Evolutionary conservation across 352 stramenopile species (phyloP).

Genomic region (Peronospora farinosa): DNA sequence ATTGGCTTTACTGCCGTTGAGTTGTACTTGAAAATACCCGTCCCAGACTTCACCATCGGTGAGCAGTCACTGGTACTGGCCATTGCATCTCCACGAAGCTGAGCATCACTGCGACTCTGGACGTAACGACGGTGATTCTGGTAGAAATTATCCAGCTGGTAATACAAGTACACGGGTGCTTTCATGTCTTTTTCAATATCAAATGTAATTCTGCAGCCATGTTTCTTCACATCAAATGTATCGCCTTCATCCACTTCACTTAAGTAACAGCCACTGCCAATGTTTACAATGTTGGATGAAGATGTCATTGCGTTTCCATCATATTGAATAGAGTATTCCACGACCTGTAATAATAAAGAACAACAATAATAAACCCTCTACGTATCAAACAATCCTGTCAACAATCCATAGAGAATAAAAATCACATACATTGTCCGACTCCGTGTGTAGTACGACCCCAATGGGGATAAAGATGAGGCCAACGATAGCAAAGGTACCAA

Average conservation of each 20-base stretch:
- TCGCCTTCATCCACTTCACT: constrained; percentile 54
- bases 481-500: constrained; percentile 90
- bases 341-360: constrained; percentile 42
- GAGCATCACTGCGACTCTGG: constrained; percentile 84
- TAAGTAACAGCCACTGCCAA: constrained; percentile 60
- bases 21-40: constrained; percentile 62
- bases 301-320: constrained; percentile 55
- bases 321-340: constrained; percentile 88
- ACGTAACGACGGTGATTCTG: constrained; percentile 97
- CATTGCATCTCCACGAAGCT: constrained; percentile 73
- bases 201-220: constrained; percentile 83
- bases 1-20: constrained; percentile 42
- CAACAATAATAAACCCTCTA: constrained; percentile 1
- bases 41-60: constrained; percentile 48
- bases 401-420: constrained; percentile 6
- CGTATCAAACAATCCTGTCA: constrained; percentile 1
- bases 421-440: constrained; percentile 72
- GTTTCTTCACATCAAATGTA: constrained; percentile 47
- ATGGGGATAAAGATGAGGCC: constrained; percentile 93
- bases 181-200: constrained; percentile 90
- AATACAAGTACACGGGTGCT: constrained; percentile 96
- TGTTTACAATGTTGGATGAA: constrained; percentile 54
- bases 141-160: constrained; percentile 99
- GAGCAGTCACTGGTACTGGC: constrained; percentile 74
- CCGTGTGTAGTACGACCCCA: constrained; percentile 84